phyloP scores from a whole-genome alignment of 805 yeast species.

The Candida montana region DNA sequence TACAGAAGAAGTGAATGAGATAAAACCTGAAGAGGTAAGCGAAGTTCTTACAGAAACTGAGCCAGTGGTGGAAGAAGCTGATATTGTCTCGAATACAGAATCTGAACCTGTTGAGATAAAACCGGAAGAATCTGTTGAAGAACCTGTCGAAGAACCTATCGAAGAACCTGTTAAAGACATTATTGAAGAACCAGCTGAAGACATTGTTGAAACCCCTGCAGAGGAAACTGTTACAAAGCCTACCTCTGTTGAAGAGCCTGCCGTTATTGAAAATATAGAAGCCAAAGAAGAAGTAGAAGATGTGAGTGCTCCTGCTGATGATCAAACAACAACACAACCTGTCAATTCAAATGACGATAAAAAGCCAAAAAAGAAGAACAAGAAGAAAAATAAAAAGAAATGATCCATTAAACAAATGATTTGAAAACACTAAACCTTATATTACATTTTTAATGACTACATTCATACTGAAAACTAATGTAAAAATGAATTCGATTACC shows the following conservation, averaged over 20 bases:
- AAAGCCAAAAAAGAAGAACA: conserved; percentile 6
- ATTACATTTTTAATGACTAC: too few relatives aligned
- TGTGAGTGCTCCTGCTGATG: conserved; percentile 18
- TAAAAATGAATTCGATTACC: conserved; percentile 11
- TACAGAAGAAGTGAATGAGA: too few relatives aligned
- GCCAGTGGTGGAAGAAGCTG: background rate
- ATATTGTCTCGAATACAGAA: background rate
- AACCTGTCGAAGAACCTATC: background rate
- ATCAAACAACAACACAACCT: conserved; percentile 2
- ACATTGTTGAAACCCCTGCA: too few relatives aligned
- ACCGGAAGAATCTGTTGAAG: conserved; percentile 5
- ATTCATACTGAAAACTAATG: background rate
- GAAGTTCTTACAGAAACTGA: too few relatives aligned
- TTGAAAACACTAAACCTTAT: background rate
- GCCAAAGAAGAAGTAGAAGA: conserved; percentile 14
- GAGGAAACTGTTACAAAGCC: background rate
- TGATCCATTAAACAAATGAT: background rate
- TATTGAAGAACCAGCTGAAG: conserved; percentile 4
- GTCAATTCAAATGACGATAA: background rate
- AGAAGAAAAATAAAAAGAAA: conserved; percentile 14
- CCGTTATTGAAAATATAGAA: conserved; percentile 7
- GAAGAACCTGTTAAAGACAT: conserved; percentile 3
- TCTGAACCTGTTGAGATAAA: background rate
- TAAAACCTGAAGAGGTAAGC: too few relatives aligned
- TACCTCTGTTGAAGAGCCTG: background rate